Evolutionary conservation across 192 early-diverging fungal species (phyloP).

Genomic region (Coemansia sp.): DNA sequence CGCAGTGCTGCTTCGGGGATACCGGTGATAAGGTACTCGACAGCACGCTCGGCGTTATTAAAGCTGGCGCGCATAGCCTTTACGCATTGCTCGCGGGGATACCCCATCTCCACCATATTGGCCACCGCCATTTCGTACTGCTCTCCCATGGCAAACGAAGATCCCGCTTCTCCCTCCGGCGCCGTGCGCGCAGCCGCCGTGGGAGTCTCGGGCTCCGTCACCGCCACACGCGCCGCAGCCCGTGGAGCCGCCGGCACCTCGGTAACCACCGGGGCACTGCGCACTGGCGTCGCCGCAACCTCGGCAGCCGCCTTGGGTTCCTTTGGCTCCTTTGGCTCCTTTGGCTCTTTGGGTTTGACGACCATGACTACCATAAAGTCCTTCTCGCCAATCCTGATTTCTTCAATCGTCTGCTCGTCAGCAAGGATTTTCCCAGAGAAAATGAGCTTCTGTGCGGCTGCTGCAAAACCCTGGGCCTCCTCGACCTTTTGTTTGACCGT

Average conservation of each 20-base stretch:
- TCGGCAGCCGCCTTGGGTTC: slow-evolving; percentile 32
- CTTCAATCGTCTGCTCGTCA: slow-evolving; percentile 69
- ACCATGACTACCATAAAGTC: slow-evolving; percentile 97
- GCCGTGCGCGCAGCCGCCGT: neutral
- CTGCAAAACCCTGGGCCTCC: slow-evolving; percentile 64
- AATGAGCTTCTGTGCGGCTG: slow-evolving; percentile 80
- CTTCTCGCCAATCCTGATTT: slow-evolving; percentile 79
- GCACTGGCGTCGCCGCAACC: slow-evolving; percentile 36
- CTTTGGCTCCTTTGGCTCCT: slow-evolving; percentile 42
- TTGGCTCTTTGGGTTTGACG: slow-evolving; percentile 59
- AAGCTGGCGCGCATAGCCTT: slow-evolving; percentile 93
- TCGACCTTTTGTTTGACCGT: slow-evolving; percentile 78
- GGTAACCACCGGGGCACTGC: slow-evolving; percentile 26
- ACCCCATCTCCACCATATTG: slow-evolving; percentile 96
- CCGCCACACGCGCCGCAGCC: slow-evolving; percentile 50
- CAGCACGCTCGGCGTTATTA: slow-evolving; percentile 96
- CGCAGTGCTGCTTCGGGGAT: slow-evolving; percentile 50
- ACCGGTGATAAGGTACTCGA: slow-evolving; percentile 85
- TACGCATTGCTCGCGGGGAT: slow-evolving; percentile 78
- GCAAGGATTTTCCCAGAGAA: slow-evolving; percentile 87
- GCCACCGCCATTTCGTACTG: slow-evolving; percentile 76
- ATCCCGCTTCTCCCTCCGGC: slow-evolving; percentile 19
- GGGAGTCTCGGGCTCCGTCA: slow-evolving; percentile 15
- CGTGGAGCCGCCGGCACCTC: slow-evolving; percentile 39
- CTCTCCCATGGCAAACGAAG: slow-evolving; percentile 56